Percentiles rank a stretch among this genome's conserved stretches.
phyloP scores from a whole-genome alignment of 140 eudicot species.

The Ambrosia hybrid region DNA sequence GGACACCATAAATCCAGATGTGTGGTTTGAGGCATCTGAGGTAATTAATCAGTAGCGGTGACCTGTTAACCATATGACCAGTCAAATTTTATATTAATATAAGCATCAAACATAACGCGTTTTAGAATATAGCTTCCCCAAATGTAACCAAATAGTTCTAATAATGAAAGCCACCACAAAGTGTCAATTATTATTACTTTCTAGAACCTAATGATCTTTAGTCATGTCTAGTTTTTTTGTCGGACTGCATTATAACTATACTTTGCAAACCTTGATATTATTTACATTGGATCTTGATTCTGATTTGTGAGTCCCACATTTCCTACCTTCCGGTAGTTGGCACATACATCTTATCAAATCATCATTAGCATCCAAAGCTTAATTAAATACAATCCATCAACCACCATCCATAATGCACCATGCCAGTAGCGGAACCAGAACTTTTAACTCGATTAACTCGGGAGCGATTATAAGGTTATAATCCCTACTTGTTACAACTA shows the following conservation, averaged over 20 bases:
- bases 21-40: conserved; percentile 68
- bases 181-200: background rate
- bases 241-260: background rate
- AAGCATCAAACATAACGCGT: background rate
- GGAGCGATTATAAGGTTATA: too few relatives aligned
- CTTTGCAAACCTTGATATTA: background rate
- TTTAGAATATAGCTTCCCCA: too few relatives aligned
- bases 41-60: conserved; percentile 34
- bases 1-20: conserved; percentile 36
- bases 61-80: background rate
- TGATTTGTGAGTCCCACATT: conserved; percentile 55
- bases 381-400: background rate
- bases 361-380: conserved; percentile 41
- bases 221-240: background rate
- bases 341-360: conserved; percentile 37
- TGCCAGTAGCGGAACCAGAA: background rate
- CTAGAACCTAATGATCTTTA: background rate
- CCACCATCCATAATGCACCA: background rate
- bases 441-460: background rate
- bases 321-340: conserved; percentile 39
- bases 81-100: too few relatives aligned
- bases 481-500: too few relatives aligned
- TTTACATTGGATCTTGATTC: conserved; percentile 42
- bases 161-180: too few relatives aligned
- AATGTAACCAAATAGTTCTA: too few relatives aligned